Evolutionary conservation across 2,329 filamentous ascomycete genomes (phyloP), one percentile per base, ranked within the genome.

Genomic region (Dendryphion nanum): DNA sequence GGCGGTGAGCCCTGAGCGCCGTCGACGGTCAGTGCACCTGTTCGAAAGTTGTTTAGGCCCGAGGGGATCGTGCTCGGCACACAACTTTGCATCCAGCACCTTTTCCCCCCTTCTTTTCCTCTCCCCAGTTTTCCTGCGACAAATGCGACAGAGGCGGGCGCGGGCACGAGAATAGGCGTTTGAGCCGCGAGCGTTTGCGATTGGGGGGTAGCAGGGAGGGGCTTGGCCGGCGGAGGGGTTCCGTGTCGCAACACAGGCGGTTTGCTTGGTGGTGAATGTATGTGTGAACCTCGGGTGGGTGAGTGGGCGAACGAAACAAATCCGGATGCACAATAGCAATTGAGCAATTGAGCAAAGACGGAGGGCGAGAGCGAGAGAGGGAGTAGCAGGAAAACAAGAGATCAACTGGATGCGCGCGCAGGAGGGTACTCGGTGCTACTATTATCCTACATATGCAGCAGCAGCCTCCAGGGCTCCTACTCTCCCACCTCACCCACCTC

Each of bases 1-100:
- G 62, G 63, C 63, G 63, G 63, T 66, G 63, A 60, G 51, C 45
- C 10, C 10, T 10, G 23, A 26, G 10, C 23, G n/a, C n/a, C n/a
- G n/a, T n/a, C 30, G 46, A 49, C 50, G 59, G 63, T 63, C 60
- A 63, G 55, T 64, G 63, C 63, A 45, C 49, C 36, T 39, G 44
- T 43, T 37, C 34, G 43, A 49, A 45, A 54, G 55, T 47, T 55
- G 48, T 59, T 54, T 51, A 51, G 44, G 15, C 42, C 48, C 57
- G 54, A 56, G 53, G 44, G 46, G 53, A 45, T 32, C 37, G 39
- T 32, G 37, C 47, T 48, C 44, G 52, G 45, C 44, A 44, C 48
- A 43, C 48, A 41, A 30, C n/a, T n/a, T n/a, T n/a, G n/a, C n/a
- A n/a, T n/a, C n/a, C n/a, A 43, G 20, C 23, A 26, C 23, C 23